Evolutionary conservation across 1,284 basidiomycete genomes (phyloP), one percentile per base, ranked within the genome.

Genomic region (Puccinia horiana): DNA sequence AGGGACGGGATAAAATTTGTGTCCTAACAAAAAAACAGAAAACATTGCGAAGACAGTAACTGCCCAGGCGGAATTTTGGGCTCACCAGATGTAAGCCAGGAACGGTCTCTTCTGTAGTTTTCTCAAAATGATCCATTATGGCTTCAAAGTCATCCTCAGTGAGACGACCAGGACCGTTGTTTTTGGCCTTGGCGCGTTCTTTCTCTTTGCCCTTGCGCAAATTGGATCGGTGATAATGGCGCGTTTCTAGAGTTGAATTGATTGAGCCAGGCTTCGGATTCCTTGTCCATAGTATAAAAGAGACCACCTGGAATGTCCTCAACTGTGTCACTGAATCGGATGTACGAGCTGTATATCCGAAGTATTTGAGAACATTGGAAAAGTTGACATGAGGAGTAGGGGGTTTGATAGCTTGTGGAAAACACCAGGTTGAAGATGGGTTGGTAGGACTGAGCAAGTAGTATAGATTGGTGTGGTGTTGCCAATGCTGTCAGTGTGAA

Each of bases 261-360:
- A 83, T 93, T 92, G 54, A 99, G 90, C 96, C 96, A 99, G 82
- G 93, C 92, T 85, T 93, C 91, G 88, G 99, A 96, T 54, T 94
- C 93, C 87, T 99, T 97, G 86, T 99, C 97, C 92, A 98, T 93
- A 85, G 92, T 93, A 87, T 99, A 98, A 4, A 92, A 91, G 86
- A 92, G 94, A 3, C 89, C 89, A 0, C 91, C 92, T 84, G 89
- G 88, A 42, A 90, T 88, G 85, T 98, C 95, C 86, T 99, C 97
- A 83, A 94, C 92, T 1, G 94, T 95, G 85, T 94, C 91, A 12
- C 94, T 96, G 72, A 92, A 94, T 83, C 92, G 91, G 83, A 97
- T 90, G 87, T 94, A 96, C 0, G 92, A 91, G 32, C 63, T 78
- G n/a, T n/a, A n/a, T n/a, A n/a, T n/a, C n/a, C n/a, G n/a, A n/a